Percentiles rank a stretch among this genome's conserved stretches.
phyloP scores from a whole-genome alignment of 225 moss, liverwort and hornwort genomes.

The Pseudoscleropodium purum region DNA sequence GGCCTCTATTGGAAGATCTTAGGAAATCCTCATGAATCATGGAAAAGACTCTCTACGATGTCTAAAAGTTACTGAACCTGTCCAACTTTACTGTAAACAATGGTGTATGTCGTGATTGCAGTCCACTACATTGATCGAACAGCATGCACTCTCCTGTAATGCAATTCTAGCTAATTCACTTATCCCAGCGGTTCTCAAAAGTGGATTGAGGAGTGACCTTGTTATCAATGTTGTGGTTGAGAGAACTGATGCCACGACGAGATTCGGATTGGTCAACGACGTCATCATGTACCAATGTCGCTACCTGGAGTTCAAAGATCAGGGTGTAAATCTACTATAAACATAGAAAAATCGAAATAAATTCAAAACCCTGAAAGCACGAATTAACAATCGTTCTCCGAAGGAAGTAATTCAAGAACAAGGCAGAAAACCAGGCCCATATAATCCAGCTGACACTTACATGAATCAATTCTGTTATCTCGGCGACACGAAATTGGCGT shows the following conservation, averaged over 20 bases:
- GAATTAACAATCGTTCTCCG: not conserved
- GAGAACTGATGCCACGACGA: constrained; percentile 71
- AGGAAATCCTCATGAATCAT: not conserved
- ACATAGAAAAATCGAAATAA: not conserved
- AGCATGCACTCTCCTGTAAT: not conserved
- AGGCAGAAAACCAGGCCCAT: not conserved
- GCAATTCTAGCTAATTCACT: not conserved
- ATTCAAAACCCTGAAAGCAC: not conserved
- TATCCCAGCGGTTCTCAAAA: not conserved
- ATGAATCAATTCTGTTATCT: constrained; percentile 96
- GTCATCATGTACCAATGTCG: constrained; percentile 85
- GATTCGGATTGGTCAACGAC: constrained; percentile 79
- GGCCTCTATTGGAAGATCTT: not conserved
- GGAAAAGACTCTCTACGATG: not conserved
- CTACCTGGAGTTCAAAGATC: constrained; percentile 48
- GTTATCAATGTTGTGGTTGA: constrained; percentile 82
- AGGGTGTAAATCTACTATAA: not conserved
- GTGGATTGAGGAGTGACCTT: constrained; percentile 36
- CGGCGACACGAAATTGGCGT: constrained; percentile 66
- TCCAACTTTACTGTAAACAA: not conserved
- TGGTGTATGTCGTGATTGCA: not conserved
- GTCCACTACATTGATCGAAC: not conserved
- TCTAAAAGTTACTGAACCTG: not conserved
- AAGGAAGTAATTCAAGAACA: not conserved
- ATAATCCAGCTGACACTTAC: constrained; percentile 20